A percentile compares a stretch with the other conserved stretches of the same genome.
Evolutionary conservation across 192 early-diverging fungal genomes (phyloP).

Genomic region (Globomyces pollinis-pini): DNA sequence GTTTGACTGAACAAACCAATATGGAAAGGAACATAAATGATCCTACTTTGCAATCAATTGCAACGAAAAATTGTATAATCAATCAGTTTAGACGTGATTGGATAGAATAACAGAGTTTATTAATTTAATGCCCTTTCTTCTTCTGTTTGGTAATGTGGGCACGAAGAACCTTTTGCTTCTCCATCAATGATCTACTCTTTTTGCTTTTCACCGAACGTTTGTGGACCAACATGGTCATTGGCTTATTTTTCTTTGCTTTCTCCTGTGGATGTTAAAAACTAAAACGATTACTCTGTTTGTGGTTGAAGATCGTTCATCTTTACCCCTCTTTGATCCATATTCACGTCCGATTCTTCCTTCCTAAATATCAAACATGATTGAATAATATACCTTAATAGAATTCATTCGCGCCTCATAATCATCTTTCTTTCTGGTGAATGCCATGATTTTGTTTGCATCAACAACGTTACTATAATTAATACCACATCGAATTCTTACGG

Average conservation of each 20-base stretch:
- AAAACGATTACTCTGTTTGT: slow-evolving; percentile 53
- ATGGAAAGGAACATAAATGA: too few species aligned
- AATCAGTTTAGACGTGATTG: background rate
- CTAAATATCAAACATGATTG: background rate
- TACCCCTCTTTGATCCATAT: slow-evolving; percentile 82
- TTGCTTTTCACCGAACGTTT: slow-evolving; percentile 66
- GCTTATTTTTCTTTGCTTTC: slow-evolving; percentile 86
- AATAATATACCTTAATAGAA: slow-evolving; percentile 59
- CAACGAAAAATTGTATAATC: too few species aligned
- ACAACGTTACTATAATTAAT: slow-evolving; percentile 25
- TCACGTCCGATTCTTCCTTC: slow-evolving; percentile 86
- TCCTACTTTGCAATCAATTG: too few species aligned
- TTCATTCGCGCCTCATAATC: slow-evolving; percentile 87
- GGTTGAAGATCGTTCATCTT: slow-evolving; percentile 63
- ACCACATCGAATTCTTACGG: slow-evolving; percentile 13
- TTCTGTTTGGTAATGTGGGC: slow-evolving; percentile 42
- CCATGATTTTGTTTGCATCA: slow-evolving; percentile 34
- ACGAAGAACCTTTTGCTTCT: slow-evolving; percentile 40
- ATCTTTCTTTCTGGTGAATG: slow-evolving; percentile 72
- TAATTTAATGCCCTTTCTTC: slow-evolving; percentile 18
- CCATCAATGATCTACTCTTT: slow-evolving; percentile 30
- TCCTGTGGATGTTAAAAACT: slow-evolving; percentile 49
- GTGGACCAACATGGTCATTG: slow-evolving; percentile 92
- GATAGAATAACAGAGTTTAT: background rate
- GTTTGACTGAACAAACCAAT: too few species aligned